Evolutionary conservation across 129 eudicot species (phyloP), one percentile per base, ranked within the genome.

Genomic region (Oenanthe sinensis): DNA sequence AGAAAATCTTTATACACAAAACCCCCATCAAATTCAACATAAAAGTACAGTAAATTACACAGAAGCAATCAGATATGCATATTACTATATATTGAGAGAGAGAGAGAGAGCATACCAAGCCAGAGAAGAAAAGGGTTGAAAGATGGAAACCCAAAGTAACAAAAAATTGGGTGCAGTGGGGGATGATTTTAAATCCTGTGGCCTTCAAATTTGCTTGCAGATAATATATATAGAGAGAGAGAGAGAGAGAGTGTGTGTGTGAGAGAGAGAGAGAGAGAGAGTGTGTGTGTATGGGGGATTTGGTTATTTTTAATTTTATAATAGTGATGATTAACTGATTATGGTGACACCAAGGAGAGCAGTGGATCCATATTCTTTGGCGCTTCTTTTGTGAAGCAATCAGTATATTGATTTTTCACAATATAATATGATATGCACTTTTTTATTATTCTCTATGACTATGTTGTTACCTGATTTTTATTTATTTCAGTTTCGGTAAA

Each of bases 281-380:
- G 8, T 50, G 58, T 4, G 5, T 39, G 5, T 39, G 5, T 46
- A 46, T 11, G 49, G 49, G 10, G 22, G n/a, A 11, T 46, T 46
- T 17, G 22, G 20, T 0, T 54, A 4, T 54, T 48, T 48, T 48
- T 13, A 1, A 0, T 54, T 6, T 54, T 54, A 19, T 16, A 19
- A 0, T 20, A 19, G 62, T 20, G 17, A 22, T 19, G 26, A 54
- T 52, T 17, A 54, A 54, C 11, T 54, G 62, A 54, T 54, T 19
- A 54, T 20, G 2, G 62, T 52, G 60, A 52, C 55, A 49, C 55
- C 55, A 15, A 16, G n/a, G 10, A 60, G 15, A 60, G 68, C 33
- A 60, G n/a, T 24, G 68, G 68, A 60, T 60, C 68, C 68, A 60
- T 60, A 24, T 60, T 60, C 68, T 60, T 60, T 60, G 36, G 68